Evolutionary conservation across 225 moss, liverwort and hornwort genomes (phyloP).

Genomic region (Lunularia cruciata): DNA sequence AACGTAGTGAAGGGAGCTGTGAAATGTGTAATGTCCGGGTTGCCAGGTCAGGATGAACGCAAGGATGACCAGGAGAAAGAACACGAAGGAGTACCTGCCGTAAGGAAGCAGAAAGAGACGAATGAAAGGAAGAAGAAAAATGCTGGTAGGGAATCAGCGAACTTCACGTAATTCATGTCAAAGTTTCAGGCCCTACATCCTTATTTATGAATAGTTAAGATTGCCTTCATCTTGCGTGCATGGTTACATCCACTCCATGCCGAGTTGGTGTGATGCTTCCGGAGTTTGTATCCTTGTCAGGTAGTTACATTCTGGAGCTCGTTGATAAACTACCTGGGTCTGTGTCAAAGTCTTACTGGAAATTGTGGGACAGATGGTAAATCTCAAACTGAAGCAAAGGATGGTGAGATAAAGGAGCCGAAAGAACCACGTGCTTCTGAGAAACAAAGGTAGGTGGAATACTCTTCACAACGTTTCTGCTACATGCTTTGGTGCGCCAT

Average conservation of each 20-base stretch:
- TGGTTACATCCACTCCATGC: too few species aligned
- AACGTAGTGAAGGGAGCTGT: too few species aligned
- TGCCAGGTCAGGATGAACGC: not conserved
- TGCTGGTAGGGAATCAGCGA: not conserved
- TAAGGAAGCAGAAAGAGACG: not conserved
- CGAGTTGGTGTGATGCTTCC: too few species aligned
- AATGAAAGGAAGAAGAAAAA: not conserved
- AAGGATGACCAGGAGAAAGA: not conserved
- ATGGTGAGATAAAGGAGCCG: conserved; percentile 5
- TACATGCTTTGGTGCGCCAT: not conserved
- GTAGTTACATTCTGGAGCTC: too few species aligned
- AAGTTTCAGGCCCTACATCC: not conserved
- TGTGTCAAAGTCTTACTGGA: too few species aligned
- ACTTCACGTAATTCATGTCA: too few species aligned
- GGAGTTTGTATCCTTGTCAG: too few species aligned
- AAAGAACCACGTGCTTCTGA: conserved; percentile 10
- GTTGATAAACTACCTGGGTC: too few species aligned
- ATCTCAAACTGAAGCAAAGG: not conserved
- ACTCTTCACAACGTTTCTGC: not conserved
- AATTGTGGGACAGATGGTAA: conserved; percentile 25
- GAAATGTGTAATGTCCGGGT: too few species aligned
- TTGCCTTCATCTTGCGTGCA: too few species aligned
- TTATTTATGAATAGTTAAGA: not conserved
- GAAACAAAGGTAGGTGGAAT: conserved; percentile 6
- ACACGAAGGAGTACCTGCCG: not conserved